Evolutionary conservation across 768 basidiomycete species (phyloP).

Genomic region (Chalciporus pseudorubinellus): DNA sequence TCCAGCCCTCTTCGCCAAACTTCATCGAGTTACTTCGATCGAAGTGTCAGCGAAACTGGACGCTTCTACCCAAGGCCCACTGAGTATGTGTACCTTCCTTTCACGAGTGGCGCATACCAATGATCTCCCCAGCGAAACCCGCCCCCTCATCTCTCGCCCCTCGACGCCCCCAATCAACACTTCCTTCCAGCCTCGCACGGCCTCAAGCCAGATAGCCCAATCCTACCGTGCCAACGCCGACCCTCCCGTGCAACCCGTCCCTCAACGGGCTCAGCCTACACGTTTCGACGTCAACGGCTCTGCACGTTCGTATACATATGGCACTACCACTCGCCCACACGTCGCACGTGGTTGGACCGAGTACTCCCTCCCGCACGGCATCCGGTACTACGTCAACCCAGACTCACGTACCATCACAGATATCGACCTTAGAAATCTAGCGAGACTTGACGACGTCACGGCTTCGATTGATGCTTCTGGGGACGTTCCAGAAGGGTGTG

Average conservation of each 20-base stretch:
- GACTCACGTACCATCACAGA: conserved; percentile 66
- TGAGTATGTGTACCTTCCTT: conserved; percentile 24
- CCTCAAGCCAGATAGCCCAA: conserved; percentile 23
- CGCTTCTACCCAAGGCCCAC: conserved; percentile 9
- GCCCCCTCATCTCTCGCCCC: conserved; percentile 46
- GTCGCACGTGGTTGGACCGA: conserved; percentile 65
- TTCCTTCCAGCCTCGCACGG: conserved; percentile 15
- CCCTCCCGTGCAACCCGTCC: conserved; percentile 26
- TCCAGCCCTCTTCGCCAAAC: conserved; percentile 17
- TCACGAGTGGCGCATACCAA: not conserved
- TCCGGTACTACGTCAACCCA: conserved; percentile 68
- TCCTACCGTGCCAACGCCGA: conserved; percentile 20
- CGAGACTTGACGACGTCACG: conserved; percentile 43
- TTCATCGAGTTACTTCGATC: conserved; percentile 18
- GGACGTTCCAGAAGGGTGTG: conserved; percentile 45
- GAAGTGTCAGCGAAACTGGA: conserved; percentile 13
- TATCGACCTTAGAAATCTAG: conserved; percentile 55
- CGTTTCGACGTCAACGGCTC: conserved; percentile 30
- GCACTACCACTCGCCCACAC: conserved; percentile 24
- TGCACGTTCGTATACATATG: conserved; percentile 28
- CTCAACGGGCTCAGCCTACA: conserved; percentile 26
- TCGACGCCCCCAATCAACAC: conserved; percentile 30
- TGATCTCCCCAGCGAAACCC: conserved; percentile 49
- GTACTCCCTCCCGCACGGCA: conserved; percentile 70
- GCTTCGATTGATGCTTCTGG: conserved; percentile 30